Evolutionary conservation across 148 eudicot genomes (phyloP).

Genomic region (Polygonum maritimum): DNA sequence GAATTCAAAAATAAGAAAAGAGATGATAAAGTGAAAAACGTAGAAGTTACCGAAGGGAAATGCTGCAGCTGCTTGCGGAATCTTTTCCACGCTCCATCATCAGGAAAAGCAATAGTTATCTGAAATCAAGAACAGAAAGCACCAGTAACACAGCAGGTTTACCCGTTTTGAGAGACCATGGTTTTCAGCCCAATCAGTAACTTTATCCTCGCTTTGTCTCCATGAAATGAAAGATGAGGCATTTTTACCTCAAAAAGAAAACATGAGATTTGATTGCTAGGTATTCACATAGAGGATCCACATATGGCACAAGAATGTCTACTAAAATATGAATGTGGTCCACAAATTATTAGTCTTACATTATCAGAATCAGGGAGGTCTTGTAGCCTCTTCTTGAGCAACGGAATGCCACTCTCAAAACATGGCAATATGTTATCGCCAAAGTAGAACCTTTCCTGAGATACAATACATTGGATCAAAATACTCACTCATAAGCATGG

Average conservation of each 20-base stretch:
- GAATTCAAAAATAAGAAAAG: not conserved
- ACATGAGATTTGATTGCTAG: not conserved
- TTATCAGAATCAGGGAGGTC: conserved; percentile 93
- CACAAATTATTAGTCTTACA: conserved; percentile 29
- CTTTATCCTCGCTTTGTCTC: not conserved
- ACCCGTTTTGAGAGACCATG: not conserved
- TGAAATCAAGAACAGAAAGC: conserved; percentile 17
- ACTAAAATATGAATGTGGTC: not conserved
- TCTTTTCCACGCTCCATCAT: conserved; percentile 99
- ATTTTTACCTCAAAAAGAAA: not conserved
- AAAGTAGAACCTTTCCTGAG: conserved; percentile 94
- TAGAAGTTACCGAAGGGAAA: conserved; percentile 59
- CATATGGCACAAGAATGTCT: not conserved
- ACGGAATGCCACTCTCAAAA: conserved; percentile 96
- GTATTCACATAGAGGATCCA: not conserved
- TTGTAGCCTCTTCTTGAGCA: conserved; percentile 86
- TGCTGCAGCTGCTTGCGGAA: conserved; percentile 98
- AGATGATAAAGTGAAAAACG: not conserved
- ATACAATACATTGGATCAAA: not conserved
- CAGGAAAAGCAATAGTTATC: conserved; percentile 97
- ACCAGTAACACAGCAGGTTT: not conserved
- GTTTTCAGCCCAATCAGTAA: not conserved
- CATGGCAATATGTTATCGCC: conserved; percentile 93
- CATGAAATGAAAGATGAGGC: no score
- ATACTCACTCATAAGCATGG: not conserved